These are phyloP conservation scores for Psilocybe tampanensis DNA, from an alignment of 768 basidiomycete genomes.

Conservation along the genomic window DNA sequence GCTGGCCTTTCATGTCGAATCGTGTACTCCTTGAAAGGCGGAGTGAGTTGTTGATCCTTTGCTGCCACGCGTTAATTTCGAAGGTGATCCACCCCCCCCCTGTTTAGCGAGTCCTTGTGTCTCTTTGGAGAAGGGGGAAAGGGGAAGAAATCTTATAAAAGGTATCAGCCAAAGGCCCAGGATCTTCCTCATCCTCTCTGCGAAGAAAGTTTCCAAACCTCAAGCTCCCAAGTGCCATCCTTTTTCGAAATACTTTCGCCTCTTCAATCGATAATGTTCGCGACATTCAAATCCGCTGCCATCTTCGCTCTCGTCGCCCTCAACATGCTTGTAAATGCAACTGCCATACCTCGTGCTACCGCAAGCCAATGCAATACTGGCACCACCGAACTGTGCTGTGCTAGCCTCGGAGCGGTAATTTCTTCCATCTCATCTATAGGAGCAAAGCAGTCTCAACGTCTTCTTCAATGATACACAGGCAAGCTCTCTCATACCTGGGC, in stretches of 20 bases:
- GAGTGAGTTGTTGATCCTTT: too few relatives aligned
- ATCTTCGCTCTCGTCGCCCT: slow-evolving; percentile 22
- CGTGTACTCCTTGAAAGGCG: too few relatives aligned
- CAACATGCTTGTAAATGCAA: slow-evolving; percentile 20
- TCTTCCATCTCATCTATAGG: too few relatives aligned
- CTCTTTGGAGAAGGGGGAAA: neutral
- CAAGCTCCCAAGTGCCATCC: neutral
- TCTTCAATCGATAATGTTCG: slow-evolving; percentile 11
- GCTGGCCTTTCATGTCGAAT: neutral
- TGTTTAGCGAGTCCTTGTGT: too few relatives aligned
- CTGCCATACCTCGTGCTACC: slow-evolving; percentile 16
- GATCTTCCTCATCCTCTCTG: neutral
- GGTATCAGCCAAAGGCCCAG: neutral
- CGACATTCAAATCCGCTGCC: slow-evolving; percentile 10
- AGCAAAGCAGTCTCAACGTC: too few relatives aligned
- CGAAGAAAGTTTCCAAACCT: neutral
- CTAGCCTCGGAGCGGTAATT: slow-evolving; percentile 17
- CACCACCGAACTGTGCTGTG: slow-evolving; percentile 20
- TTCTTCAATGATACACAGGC: too few relatives aligned
- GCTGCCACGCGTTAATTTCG: too few relatives aligned
- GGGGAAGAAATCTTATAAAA: neutral
- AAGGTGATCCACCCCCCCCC: too few relatives aligned
- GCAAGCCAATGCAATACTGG: slow-evolving; percentile 23
- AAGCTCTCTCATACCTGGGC: too few relatives aligned
- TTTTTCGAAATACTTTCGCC: too few relatives aligned